A percentile compares a stretch with the other conserved stretches of the same genome.
phyloP scores from a whole-genome alignment of 371 early-diverging fungal genomes.

The Syncephalastrum monosporum region DNA sequence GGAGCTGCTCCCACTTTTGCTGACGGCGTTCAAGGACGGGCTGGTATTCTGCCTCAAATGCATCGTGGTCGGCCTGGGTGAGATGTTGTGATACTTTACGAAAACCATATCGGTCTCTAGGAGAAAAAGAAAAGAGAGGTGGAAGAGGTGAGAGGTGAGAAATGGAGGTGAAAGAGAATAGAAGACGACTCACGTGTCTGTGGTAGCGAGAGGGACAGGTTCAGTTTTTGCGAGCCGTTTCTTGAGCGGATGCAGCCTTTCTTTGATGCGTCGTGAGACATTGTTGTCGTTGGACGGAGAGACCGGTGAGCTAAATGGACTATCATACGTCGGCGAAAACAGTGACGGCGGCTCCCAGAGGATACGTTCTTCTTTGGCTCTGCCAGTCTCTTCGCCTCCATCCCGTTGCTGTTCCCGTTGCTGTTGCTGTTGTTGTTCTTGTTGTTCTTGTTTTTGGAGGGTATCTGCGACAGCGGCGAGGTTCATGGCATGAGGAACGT shows the following conservation, averaged over 20 bases:
- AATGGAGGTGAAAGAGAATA: background rate
- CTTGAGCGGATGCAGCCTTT: no score
- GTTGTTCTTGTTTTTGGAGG: background rate
- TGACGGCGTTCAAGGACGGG: conserved; percentile 51
- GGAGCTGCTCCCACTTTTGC: conserved; percentile 51
- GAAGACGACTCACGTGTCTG: no score
- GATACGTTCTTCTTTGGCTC: background rate
- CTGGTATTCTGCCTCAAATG: conserved; percentile 49
- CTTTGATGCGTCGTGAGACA: no score
- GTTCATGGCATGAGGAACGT: background rate
- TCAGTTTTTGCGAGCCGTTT: no score
- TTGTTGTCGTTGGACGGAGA: no score
- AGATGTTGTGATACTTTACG: conserved; percentile 53
- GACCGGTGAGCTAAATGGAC: no score
- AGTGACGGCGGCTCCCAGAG: no score
- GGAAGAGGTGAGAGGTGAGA: background rate
- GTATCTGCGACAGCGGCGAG: background rate
- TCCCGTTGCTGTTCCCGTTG: conserved; percentile 4
- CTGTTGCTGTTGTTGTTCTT: background rate
- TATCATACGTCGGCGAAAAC: no score
- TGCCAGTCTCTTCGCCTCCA: background rate
- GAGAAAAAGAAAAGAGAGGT: background rate
- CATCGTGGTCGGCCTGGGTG: conserved; percentile 44
- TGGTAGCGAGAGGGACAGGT: no score
- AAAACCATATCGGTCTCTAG: conserved; percentile 64